phyloP scores from a whole-genome alignment of 129 eudicot species.

The Pseudognaphalium luteoalbum region DNA sequence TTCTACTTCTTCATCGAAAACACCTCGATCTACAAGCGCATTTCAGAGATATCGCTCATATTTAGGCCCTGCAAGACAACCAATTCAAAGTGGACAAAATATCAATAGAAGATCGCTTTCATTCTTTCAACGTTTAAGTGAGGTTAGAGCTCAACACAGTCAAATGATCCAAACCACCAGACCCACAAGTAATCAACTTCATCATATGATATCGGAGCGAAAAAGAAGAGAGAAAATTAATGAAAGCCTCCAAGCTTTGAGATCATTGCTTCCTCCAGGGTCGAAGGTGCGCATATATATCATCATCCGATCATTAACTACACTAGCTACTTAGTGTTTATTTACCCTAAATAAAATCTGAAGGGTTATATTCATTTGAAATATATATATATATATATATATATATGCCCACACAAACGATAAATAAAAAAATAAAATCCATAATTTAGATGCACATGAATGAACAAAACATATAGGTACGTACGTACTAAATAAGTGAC shows the following conservation, averaged over 20 bases:
- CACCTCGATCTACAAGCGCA: slow-evolving; percentile 42
- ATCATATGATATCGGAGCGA: slow-evolving; percentile 79
- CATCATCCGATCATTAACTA: neutral
- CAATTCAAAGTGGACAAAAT: slow-evolving; percentile 35
- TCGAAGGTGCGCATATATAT: slow-evolving; percentile 67
- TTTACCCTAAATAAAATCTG: too few relatives aligned
- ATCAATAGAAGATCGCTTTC: slow-evolving; percentile 46
- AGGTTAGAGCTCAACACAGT: slow-evolving; percentile 36
- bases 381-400: too few relatives aligned
- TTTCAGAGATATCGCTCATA: slow-evolving; percentile 45
- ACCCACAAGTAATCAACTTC: slow-evolving; percentile 54
- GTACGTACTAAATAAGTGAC: neutral
- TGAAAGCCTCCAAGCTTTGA: slow-evolving; percentile 73
- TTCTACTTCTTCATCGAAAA: slow-evolving; percentile 37
- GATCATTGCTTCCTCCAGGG: slow-evolving; percentile 83
- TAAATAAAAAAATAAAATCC: too few relatives aligned
- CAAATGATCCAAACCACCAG: slow-evolving; percentile 29
- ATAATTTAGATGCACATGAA: too few relatives aligned
- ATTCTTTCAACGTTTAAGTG: slow-evolving; percentile 43
- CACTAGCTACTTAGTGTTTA: too few relatives aligned
- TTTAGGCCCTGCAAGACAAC: slow-evolving; percentile 31
- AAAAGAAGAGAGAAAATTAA: slow-evolving; percentile 71
- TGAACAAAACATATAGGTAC: too few relatives aligned
- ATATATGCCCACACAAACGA: too few relatives aligned
- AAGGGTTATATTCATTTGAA: too few relatives aligned